Evolutionary conservation across 441 rosid genomes (phyloP).

Genomic region (Hura crepitans): DNA sequence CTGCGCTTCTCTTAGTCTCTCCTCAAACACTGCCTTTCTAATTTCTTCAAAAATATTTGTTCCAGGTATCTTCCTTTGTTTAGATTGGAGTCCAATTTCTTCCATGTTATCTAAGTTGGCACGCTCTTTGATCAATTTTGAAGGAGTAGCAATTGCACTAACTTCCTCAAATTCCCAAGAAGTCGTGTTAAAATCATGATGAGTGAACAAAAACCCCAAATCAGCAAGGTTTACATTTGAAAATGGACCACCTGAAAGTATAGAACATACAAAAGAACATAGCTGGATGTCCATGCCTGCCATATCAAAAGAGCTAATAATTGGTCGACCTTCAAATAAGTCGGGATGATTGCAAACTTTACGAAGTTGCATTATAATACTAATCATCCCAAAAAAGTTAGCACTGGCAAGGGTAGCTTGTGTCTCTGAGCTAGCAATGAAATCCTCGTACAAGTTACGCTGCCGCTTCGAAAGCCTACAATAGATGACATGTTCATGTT

Average conservation of each 20-base stretch:
- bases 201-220: constrained; percentile 79
- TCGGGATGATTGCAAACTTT: constrained; percentile 99
- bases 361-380: constrained; percentile 98
- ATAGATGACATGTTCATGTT: constrained; percentile 87
- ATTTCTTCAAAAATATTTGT: constrained; percentile 87
- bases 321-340: constrained; percentile 99
- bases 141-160: constrained; percentile 69
- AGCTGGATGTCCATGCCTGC: constrained; percentile 68
- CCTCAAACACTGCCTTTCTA: constrained; percentile 69
- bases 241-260: constrained; percentile 62
- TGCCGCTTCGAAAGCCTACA: constrained; percentile 98
- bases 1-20: constrained; percentile 70
- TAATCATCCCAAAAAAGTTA: constrained; percentile 99
- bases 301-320: constrained; percentile 97
- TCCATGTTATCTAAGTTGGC: constrained; percentile 37
- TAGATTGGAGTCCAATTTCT: constrained; percentile 38
- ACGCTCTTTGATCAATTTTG: constrained; percentile 57
- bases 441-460: constrained; percentile 97
- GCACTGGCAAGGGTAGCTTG: constrained; percentile 96
- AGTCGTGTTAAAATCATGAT: constrained; percentile 72
- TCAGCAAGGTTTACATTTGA: constrained; percentile 55
- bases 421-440: constrained; percentile 98
- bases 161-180: constrained; percentile 90
- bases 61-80: constrained; percentile 44
- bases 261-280: constrained; percentile 70